These are phyloP conservation scores for Boletus pseudopeckii DNA, from an alignment of 768 basidiomycete species.

Conservation along the genomic window DNA sequence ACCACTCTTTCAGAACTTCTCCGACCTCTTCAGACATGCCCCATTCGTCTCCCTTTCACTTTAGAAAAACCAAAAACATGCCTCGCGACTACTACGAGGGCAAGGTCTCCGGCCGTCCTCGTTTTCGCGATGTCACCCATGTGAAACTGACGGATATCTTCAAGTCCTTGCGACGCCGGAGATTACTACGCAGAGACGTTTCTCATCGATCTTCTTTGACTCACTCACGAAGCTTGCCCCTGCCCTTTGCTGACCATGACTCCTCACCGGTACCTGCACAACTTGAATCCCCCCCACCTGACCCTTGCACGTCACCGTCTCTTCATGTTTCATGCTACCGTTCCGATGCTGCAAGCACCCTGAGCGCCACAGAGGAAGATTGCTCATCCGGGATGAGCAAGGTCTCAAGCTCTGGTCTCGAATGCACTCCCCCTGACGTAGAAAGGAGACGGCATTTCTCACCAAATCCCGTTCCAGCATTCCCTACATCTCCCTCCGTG, in stretches of 20 bases:
- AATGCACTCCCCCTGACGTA: not conserved
- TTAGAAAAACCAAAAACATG: conserved; percentile 15
- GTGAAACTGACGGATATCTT: conserved; percentile 19
- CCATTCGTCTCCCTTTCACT: conserved; percentile 8
- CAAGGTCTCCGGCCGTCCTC: conserved; percentile 8
- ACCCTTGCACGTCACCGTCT: not conserved
- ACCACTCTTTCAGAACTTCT: not conserved
- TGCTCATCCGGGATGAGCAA: conserved; percentile 14
- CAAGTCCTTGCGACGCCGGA: conserved; percentile 19
- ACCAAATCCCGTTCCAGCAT: not conserved
- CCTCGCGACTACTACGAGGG: not conserved
- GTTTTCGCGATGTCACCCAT: conserved; percentile 18
- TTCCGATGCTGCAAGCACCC: conserved; percentile 4
- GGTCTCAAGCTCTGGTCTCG: not conserved
- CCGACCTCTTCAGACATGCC: conserved; percentile 2
- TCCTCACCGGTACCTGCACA: conserved; percentile 8
- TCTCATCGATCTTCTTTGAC: conserved; percentile 4
- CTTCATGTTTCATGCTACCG: not conserved
- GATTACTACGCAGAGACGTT: conserved; percentile 6
- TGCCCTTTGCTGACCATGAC: conserved; percentile 3
- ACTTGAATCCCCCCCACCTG: not conserved
- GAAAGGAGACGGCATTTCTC: not conserved
- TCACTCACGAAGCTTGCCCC: conserved; percentile 2
- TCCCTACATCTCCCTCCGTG: conserved; percentile 16
- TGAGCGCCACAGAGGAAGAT: conserved; percentile 7